Evolutionary conservation across 305 asterid genomes (phyloP).

Genomic region (Striga hermonthica): DNA sequence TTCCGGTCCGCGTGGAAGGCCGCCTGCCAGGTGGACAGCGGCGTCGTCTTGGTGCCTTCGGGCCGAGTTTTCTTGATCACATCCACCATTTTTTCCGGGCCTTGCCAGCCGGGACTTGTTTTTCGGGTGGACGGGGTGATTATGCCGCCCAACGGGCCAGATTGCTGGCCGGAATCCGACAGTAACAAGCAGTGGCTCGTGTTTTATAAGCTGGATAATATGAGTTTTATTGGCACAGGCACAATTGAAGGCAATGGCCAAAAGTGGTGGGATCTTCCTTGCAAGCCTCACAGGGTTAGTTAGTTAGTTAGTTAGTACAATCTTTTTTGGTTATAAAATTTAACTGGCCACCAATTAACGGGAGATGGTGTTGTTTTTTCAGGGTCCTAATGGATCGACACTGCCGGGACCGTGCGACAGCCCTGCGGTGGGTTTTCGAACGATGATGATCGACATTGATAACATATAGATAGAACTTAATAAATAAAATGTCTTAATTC

Average conservation of each 20-base stretch:
- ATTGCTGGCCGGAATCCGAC: constrained; percentile 82
- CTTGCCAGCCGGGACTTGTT: constrained; percentile 79
- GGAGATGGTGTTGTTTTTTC: constrained; percentile 44
- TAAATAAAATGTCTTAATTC: background rate
- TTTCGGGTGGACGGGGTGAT: constrained; percentile 84
- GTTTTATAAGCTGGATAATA: constrained; percentile 63
- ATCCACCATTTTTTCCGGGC: constrained; percentile 88
- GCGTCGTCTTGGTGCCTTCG: constrained; percentile 56
- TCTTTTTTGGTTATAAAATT: background rate
- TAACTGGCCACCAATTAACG: too few species aligned
- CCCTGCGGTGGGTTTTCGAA: constrained; percentile 72
- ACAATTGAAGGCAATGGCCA: constrained; percentile 91
- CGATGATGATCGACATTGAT: background rate
- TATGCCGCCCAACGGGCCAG: constrained; percentile 94
- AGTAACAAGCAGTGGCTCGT: constrained; percentile 90
- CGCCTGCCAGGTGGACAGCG: constrained; percentile 73
- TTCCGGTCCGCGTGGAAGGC: constrained; percentile 78
- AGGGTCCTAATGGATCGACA: constrained; percentile 94
- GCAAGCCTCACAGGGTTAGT: constrained; percentile 91
- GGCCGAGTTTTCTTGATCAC: constrained; percentile 54
- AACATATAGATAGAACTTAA: too few species aligned
- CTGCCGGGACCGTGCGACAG: constrained; percentile 93
- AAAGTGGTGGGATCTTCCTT: constrained; percentile 95
- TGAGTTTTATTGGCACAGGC: constrained; percentile 72
- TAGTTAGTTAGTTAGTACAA: too few species aligned